Evolutionary conservation across 2,329 filamentous ascomycete genomes (phyloP).

Genomic region (Colletotrichum godetiae): DNA sequence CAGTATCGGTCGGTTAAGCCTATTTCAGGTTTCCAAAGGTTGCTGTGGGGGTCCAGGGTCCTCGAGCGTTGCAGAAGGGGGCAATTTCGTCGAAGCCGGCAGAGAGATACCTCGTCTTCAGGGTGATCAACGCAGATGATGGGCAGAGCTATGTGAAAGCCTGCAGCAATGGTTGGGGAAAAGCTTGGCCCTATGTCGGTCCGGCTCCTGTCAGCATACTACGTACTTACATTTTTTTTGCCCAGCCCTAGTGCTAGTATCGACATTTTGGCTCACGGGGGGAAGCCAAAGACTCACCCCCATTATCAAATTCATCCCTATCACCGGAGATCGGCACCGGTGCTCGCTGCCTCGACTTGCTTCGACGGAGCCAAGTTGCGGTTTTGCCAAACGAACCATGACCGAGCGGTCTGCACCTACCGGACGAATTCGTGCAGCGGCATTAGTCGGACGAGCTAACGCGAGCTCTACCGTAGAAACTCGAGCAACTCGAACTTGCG

Average conservation of each 20-base stretch:
- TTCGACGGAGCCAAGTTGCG: not conserved
- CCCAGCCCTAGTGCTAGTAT: not conserved
- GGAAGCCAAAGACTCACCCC: not conserved
- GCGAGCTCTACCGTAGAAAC: too few species aligned
- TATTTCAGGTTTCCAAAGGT: not conserved
- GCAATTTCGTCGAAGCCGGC: not conserved
- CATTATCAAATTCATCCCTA: conserved; percentile 9
- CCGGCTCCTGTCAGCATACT: not conserved
- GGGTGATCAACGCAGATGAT: not conserved
- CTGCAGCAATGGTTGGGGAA: not conserved
- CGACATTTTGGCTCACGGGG: conserved; percentile 5
- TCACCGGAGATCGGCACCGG: conserved; percentile 25
- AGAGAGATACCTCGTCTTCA: not conserved
- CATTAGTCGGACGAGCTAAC: conserved; percentile 24
- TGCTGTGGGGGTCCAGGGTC: conserved; percentile 23
- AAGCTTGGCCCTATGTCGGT: not conserved
- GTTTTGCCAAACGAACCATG: conserved; percentile 26
- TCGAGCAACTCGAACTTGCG: too few species aligned
- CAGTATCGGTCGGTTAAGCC: not conserved
- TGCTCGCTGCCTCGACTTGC: not conserved
- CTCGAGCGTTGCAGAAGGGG: conserved; percentile 11
- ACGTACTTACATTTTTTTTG: not conserved
- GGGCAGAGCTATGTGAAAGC: conserved; percentile 4
- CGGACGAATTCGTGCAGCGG: conserved; percentile 25
- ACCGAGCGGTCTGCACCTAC: conserved; percentile 31